Evolutionary conservation across 106 monocot genomes (phyloP), one percentile per base, ranked within the genome.

Genomic region (Dioscorea dumetorum): DNA sequence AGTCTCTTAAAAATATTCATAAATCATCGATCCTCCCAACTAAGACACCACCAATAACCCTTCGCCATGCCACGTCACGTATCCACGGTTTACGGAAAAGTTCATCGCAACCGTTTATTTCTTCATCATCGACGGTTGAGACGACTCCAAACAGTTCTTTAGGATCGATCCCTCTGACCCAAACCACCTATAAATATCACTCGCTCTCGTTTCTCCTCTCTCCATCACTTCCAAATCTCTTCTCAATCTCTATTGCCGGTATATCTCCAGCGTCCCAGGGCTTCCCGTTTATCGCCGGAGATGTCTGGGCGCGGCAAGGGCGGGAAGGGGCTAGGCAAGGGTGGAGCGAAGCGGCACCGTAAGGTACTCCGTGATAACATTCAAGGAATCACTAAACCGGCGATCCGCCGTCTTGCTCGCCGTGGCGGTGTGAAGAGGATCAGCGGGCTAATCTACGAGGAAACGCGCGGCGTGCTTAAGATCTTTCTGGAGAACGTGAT

Each of bases 401-500:
- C 89, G 8, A 93, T 89, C 72, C 89, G 89, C 4, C 82, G 93
- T 5, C 69, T 93, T 48, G 93, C 93, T 1, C 64, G 93, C 17
- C 79, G 93, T 17, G 93, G 93, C 48, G 93, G 93, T 14, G 93
- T 93, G 18, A 93, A 93, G 89, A 75, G 93, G 19, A 93, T 93
- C 74, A 86, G 86, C 62, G 94, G 94, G 11, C 73, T 94, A 63
- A 94, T 94, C 80, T 94, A 94, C 76, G 94, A 94, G 80, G 87
- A 94, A 73, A 94, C 94, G 8, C 73, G 94, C 7, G 94, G 89
- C 56, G 94, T 90, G 9, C 89, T 94, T 60, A 94, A 94, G 80
- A 90, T 90, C 77, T 94, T 94, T 66, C 74, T 94, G n/a, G 94
- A 94, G 82, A 94, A 90, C 63, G 94, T 90, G 75, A 90, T 90